These are phyloP conservation scores for Nothomitra cinnamomea DNA, from an alignment of 2,329 filamentous ascomycete genomes.

Conservation along the genomic window DNA sequence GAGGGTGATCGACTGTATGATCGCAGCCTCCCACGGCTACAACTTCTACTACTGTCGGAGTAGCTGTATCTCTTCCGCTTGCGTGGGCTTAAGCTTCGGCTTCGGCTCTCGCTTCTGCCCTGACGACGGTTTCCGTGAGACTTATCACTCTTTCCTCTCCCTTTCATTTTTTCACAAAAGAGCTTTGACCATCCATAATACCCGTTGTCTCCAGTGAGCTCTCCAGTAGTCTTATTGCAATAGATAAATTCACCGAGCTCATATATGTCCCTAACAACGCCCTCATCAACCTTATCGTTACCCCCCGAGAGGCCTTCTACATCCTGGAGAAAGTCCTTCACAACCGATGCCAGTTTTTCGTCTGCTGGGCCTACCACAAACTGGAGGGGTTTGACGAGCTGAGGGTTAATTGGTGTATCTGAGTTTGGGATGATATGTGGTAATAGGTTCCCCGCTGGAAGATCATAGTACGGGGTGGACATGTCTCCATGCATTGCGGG, in stretches of 20 bases:
- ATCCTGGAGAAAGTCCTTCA: conserved; percentile 53
- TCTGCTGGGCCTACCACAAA: conserved; percentile 52
- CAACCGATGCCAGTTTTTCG: conserved; percentile 43
- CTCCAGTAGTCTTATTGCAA: conserved; percentile 47
- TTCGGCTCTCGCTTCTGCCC: conserved; percentile 5
- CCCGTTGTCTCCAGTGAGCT: conserved; percentile 48
- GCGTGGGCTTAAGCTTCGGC: conserved; percentile 5
- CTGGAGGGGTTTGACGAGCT: conserved; percentile 53
- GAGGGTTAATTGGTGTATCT: conserved; percentile 52
- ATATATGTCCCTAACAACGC: conserved; percentile 45
- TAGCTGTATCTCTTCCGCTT: conserved; percentile 8
- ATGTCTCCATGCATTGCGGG: conserved; percentile 63
- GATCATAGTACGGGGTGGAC: conserved; percentile 58
- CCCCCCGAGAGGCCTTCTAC: conserved; percentile 50
- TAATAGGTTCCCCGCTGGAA: conserved; percentile 68
- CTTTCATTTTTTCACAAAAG: conserved; percentile 69
- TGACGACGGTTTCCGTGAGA: not conserved
- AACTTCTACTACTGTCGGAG: conserved; percentile 3
- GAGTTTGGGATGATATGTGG: conserved; percentile 64
- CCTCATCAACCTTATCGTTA: conserved; percentile 27
- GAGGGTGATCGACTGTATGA: conserved; percentile 6
- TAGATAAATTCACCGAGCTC: conserved; percentile 55
- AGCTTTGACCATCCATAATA: conserved; percentile 78
- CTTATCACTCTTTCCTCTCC: conserved; percentile 4
- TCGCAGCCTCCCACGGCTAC: conserved; percentile 3